phyloP scores from a whole-genome alignment of 306 rosid species.

The Bauhinia variegata region DNA sequence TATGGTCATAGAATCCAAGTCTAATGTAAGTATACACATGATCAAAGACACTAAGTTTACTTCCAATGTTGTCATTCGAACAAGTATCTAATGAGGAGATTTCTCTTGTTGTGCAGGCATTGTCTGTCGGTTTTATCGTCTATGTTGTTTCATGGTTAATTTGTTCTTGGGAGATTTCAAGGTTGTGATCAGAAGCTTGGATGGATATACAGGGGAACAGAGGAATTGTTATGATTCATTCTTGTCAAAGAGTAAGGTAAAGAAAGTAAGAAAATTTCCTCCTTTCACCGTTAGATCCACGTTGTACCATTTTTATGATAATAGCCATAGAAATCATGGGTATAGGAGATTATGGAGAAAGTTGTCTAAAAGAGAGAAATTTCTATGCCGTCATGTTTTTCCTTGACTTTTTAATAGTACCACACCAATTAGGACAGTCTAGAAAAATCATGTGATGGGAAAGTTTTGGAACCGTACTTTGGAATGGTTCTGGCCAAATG shows the following conservation, averaged over 20 bases:
- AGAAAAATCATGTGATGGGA: slow-evolving; percentile 37
- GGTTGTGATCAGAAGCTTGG: slow-evolving; percentile 36
- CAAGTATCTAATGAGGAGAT: slow-evolving; percentile 6
- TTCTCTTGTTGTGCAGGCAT: slow-evolving; percentile 52
- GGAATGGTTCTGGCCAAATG: slow-evolving; percentile 27
- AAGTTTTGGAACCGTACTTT: slow-evolving; percentile 33
- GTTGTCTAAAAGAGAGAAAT: slow-evolving; percentile 20
- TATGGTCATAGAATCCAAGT: slow-evolving; percentile 47
- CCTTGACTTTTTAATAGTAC: slow-evolving; percentile 30
- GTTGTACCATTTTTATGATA: not conserved
- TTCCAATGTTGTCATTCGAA: too few relatives aligned
- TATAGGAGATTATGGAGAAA: slow-evolving; percentile 11
- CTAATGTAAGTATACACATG: slow-evolving; percentile 48
- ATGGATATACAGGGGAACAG: slow-evolving; percentile 17
- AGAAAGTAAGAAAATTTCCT: slow-evolving; percentile 43
- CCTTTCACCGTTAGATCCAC: not conserved
- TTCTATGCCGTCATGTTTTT: slow-evolving; percentile 21
- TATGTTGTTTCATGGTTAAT: slow-evolving; percentile 37
- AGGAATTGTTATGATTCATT: slow-evolving; percentile 34
- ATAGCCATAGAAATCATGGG: slow-evolving; percentile 15
- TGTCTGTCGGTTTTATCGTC: slow-evolving; percentile 44
- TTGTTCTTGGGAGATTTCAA: slow-evolving; percentile 34
- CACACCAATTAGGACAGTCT: slow-evolving; percentile 4
- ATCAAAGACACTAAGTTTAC: not conserved
- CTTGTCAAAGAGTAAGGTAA: slow-evolving; percentile 20